These are phyloP conservation scores for Trichoderma simmonsii DNA, from an alignment of 2,329 filamentous ascomycete genomes.

Conservation along the genomic window DNA sequence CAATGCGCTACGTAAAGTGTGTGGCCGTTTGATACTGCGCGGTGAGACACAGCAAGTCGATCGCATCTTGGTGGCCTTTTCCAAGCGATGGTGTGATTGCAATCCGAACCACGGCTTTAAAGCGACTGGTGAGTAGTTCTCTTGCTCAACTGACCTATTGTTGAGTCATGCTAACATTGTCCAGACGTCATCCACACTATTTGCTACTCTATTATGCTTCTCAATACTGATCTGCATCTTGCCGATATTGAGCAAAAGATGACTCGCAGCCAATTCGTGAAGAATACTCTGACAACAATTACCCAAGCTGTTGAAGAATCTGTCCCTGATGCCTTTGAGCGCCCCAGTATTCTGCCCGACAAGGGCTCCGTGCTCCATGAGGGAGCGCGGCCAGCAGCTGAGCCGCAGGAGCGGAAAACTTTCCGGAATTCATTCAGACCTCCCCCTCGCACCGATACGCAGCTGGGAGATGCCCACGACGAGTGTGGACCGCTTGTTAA, in stretches of 20 bases:
- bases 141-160: background rate
- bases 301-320: slow-evolving; percentile 71
- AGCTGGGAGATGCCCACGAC: slow-evolving; percentile 43
- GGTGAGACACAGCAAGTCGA: slow-evolving; percentile 97
- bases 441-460: slow-evolving; percentile 45
- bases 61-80: slow-evolving; percentile 85
- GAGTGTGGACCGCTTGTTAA: slow-evolving; percentile 76
- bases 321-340: slow-evolving; percentile 63
- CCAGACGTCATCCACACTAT: slow-evolving; percentile 93
- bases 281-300: slow-evolving; percentile 92
- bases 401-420: slow-evolving; percentile 38
- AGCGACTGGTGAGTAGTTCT: slow-evolving; percentile 62
- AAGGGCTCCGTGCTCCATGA: slow-evolving; percentile 35
- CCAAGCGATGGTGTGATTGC: slow-evolving; percentile 87
- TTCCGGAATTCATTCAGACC: slow-evolving; percentile 52
- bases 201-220: slow-evolving; percentile 88
- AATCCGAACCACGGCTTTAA: slow-evolving; percentile 94
- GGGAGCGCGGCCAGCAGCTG: slow-evolving; percentile 32
- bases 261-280: slow-evolving; percentile 91
- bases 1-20: slow-evolving; percentile 73
- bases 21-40: slow-evolving; percentile 74
- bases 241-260: slow-evolving; percentile 96
- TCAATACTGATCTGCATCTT: slow-evolving; percentile 94
- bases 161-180: slow-evolving; percentile 29
- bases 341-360: slow-evolving; percentile 53